Evolutionary conservation across 169 alveolate genomes (phyloP).

Genomic region (Eimeria necatrix): DNA sequence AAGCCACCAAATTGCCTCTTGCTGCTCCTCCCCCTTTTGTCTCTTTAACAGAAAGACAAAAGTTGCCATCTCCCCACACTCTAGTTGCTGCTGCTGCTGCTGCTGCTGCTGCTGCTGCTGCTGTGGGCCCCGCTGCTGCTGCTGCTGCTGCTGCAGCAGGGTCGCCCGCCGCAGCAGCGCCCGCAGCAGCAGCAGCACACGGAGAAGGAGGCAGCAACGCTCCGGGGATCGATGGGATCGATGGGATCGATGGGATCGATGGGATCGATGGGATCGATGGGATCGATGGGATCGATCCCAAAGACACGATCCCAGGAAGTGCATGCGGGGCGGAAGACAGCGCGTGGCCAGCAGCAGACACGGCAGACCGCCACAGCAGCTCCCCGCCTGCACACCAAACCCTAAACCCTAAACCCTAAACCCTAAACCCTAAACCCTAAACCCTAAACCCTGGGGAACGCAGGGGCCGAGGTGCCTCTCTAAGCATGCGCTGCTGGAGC

Average conservation of each 20-base stretch:
- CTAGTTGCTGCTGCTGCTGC: not conserved
- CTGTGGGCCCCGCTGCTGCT: constrained; percentile 3
- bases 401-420: constrained; percentile 27
- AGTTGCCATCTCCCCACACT: constrained; percentile 69
- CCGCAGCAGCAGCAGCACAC: no score
- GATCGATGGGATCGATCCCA: no score
- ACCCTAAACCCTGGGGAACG: no score
- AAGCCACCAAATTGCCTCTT: not conserved
- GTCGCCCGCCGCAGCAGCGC: no score
- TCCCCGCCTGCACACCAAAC: constrained; percentile 73
- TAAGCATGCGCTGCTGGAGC: no score
- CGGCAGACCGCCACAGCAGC: constrained; percentile 76
- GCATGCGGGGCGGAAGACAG: constrained; percentile 22
- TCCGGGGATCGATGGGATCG: no score
- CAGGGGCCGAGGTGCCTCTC: no score
- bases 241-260: no score
- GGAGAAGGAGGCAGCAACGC: constrained; percentile 20
- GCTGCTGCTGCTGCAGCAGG: no score
- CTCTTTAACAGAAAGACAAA: not conserved
- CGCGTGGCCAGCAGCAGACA: constrained; percentile 73
- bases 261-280: no score
- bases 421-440: no score
- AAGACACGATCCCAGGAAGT: not conserved
- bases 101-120: constrained; percentile 7
- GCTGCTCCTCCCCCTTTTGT: not conserved